Evolutionary conservation across 208 protist genomes (phyloP).

Genomic region (Borovskyia barvae): DNA sequence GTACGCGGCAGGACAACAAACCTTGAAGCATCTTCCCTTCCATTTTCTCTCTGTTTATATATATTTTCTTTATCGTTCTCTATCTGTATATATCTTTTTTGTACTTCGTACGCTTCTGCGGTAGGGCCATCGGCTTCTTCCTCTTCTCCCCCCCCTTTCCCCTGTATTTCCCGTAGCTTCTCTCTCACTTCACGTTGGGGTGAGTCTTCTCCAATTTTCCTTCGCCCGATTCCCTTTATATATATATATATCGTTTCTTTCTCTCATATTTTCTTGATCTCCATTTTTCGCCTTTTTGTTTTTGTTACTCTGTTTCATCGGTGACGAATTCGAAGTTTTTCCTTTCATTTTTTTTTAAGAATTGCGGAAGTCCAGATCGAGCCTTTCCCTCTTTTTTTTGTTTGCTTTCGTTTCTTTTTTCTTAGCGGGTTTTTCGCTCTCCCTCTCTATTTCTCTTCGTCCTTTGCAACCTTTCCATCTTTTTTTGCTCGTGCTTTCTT

Average conservation of each 20-base stretch:
- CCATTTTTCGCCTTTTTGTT: neutral
- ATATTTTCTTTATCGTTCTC: too few species aligned
- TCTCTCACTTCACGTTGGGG: too few species aligned
- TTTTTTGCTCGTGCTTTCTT: neutral
- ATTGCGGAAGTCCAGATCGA: neutral
- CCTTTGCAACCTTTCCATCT: neutral
- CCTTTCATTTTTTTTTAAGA: slow-evolving; percentile 6
- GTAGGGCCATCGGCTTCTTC: too few species aligned
- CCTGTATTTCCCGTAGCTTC: too few species aligned
- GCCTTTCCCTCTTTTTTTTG: slow-evolving; percentile 7
- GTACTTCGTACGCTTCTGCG: too few species aligned
- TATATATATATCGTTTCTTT: neutral
- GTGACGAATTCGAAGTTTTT: neutral
- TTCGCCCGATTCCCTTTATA: too few species aligned
- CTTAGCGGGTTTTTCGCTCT: neutral
- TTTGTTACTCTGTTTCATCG: neutral
- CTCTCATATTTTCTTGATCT: neutral
- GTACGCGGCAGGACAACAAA: too few species aligned
- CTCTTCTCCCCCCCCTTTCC: too few species aligned
- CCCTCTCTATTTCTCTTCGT: slow-evolving; percentile 6
- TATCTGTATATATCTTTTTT: too few species aligned
- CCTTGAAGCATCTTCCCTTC: too few species aligned
- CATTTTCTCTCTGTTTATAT: too few species aligned
- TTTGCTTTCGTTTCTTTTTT: slow-evolving; percentile 5
- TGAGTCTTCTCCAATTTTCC: too few species aligned